These are phyloP conservation scores for Fusarium sp. DNA, from an alignment of 2,329 filamentous ascomycete genomes.

Conservation along the genomic window DNA sequence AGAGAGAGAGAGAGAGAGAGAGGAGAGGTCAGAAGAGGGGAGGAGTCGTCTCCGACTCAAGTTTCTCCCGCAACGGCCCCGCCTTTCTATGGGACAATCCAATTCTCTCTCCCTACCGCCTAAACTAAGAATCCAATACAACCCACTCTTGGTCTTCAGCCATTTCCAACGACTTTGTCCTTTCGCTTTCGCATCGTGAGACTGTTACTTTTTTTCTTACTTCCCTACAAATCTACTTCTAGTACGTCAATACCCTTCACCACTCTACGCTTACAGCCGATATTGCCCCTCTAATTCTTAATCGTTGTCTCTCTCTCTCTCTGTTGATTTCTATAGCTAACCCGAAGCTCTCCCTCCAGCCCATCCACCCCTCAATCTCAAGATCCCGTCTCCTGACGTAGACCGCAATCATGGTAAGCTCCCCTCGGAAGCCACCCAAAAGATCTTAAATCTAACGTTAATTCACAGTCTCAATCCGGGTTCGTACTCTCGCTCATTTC, in stretches of 20 bases:
- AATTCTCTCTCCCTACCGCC: constrained; percentile 38
- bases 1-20: too few relatives aligned
- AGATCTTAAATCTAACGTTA: constrained; percentile 33
- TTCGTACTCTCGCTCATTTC: constrained; percentile 53
- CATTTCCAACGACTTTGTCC: constrained; percentile 40
- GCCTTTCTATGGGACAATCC: constrained; percentile 44
- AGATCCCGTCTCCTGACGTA: constrained; percentile 48
- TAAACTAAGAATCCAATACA: constrained; percentile 41
- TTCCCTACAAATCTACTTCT: constrained; percentile 27
- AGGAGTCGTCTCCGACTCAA: constrained; percentile 31
- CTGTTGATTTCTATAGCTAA: constrained; percentile 42
- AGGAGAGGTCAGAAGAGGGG: constrained; percentile 39
- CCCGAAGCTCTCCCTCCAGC: constrained; percentile 45
- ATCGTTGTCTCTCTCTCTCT: background rate
- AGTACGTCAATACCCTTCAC: constrained; percentile 28
- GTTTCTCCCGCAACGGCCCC: constrained; percentile 51
- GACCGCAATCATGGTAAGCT: constrained; percentile 59
- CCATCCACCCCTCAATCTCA: constrained; percentile 46
- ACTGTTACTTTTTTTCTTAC: constrained; percentile 22
- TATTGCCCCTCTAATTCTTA: background rate
- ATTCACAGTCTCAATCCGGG: constrained; percentile 74
- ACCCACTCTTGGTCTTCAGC: constrained; percentile 33
- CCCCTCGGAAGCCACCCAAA: constrained; percentile 26
- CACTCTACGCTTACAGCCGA: background rate
- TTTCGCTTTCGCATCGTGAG: constrained; percentile 45